phyloP scores from a whole-genome alignment of 2,329 filamentous ascomycete species.

The Didymosphaeria variabile region DNA sequence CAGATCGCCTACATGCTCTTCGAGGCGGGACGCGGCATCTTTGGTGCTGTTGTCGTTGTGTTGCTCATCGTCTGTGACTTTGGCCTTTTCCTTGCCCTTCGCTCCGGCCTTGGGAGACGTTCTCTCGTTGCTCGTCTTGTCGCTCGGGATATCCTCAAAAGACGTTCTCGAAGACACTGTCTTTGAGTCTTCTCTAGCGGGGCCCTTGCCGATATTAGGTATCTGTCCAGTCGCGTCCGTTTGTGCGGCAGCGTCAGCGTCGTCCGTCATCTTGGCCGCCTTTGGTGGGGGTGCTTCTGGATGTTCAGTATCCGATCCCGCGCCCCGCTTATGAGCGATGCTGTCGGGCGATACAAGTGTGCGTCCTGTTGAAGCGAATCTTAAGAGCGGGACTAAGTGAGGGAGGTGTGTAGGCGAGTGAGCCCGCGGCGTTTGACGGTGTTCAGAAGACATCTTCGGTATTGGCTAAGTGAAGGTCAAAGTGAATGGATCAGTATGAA shows the following conservation, averaged over 20 bases:
- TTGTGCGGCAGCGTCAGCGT: neutral
- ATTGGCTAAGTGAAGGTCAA: neutral
- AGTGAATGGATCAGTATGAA: neutral
- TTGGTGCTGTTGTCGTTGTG: neutral
- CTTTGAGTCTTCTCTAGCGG: neutral
- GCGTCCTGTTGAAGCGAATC: neutral
- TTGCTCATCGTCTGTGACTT: neutral
- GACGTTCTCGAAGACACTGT: neutral
- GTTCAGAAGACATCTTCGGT: neutral
- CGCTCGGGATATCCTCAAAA: neutral
- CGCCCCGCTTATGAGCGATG: slow-evolving; percentile 9
- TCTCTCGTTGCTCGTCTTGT: neutral
- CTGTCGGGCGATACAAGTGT: neutral
- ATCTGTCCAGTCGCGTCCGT: neutral
- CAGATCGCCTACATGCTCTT: slow-evolving; percentile 56
- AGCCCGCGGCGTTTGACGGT: neutral
- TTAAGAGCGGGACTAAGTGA: neutral
- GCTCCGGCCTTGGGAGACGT: neutral
- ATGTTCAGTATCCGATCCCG: neutral
- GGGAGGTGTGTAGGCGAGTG: neutral
- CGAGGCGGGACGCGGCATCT: slow-evolving; percentile 18
- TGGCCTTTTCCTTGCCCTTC: neutral
- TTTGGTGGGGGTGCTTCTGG: slow-evolving; percentile 1
- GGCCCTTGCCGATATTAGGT: neutral
- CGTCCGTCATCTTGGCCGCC: neutral